Conservation (phyloP, 2,329 filamentous ascomycete genomes). For the Botrytis byssoidea region DNA sequence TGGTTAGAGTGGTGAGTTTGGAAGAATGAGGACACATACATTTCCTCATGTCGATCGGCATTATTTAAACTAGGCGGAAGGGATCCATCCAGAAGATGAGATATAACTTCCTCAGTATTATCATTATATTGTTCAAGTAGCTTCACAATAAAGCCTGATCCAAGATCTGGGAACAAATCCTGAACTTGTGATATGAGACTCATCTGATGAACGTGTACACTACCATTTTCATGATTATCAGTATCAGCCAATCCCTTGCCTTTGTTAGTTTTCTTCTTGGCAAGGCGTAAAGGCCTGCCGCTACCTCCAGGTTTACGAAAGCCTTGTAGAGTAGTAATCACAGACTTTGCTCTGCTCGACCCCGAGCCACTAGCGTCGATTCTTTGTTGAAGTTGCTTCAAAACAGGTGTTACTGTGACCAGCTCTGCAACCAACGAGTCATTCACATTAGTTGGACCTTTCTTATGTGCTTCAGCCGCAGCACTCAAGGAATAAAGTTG, state of each 20-base stretch:
- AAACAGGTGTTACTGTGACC: conserved; percentile 74
- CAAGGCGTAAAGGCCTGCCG: conserved; percentile 52
- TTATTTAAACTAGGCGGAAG: conserved; percentile 66
- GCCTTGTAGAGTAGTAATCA: conserved; percentile 58
- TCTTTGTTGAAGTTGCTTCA: conserved; percentile 60
- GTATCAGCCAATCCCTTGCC: conserved; percentile 56
- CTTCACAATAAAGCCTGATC: conserved; percentile 75
- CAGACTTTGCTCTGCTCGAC: conserved; percentile 56
- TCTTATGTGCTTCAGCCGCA: conserved; percentile 63
- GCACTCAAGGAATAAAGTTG: conserved; percentile 78
- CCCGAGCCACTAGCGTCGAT: conserved; percentile 50
- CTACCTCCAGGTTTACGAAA: conserved; percentile 58
- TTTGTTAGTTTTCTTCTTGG: conserved; percentile 14
- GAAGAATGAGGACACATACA: conserved; percentile 29
- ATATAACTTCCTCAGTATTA: conserved; percentile 74
- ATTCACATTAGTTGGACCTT: conserved; percentile 54
- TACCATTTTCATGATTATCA: conserved; percentile 29
- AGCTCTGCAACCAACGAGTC: conserved; percentile 78
- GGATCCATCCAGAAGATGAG: conserved; percentile 76
- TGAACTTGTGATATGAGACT: conserved; percentile 87
- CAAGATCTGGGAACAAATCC: conserved; percentile 86
- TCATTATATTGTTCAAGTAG: conserved; percentile 78
- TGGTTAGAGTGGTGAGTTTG: conserved; percentile 10
- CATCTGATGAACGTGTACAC: conserved; percentile 70
- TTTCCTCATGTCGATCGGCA: conserved; percentile 62